Evolutionary conservation across 805 yeast genomes (phyloP).

Genomic region (Maudiozyma saulgeensis): DNA sequence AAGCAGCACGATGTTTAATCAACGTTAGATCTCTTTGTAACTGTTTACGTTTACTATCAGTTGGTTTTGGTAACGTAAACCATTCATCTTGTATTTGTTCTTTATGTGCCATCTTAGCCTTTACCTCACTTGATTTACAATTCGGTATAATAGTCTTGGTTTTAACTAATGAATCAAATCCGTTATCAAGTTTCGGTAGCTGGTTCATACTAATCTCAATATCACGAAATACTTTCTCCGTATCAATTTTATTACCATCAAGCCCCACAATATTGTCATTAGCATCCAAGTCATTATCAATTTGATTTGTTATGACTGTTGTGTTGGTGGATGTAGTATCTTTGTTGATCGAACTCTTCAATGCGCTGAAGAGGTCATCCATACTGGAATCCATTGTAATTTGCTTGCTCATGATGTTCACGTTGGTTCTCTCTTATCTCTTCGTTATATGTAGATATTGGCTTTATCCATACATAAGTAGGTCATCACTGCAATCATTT

Average conservation of each 20-base stretch:
- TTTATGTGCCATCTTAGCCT: slow-evolving; percentile 3
- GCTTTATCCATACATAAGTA: not conserved
- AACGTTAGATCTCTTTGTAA: slow-evolving; percentile 69
- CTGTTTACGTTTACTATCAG: slow-evolving; percentile 47
- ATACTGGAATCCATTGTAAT: not conserved
- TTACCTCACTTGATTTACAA: not conserved
- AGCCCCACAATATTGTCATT: slow-evolving; percentile 9
- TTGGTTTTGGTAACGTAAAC: slow-evolving; percentile 74
- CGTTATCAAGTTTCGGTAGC: slow-evolving; percentile 24
- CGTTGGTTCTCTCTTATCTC: no score
- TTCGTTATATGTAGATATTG: not conserved
- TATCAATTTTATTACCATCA: slow-evolving; percentile 11
- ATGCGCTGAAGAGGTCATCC: slow-evolving; percentile 13
- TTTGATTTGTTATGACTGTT: not conserved
- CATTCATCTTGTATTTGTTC: slow-evolving; percentile 41
- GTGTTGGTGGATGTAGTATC: not conserved
- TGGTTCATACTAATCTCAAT: slow-evolving; percentile 20
- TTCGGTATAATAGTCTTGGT: not conserved
- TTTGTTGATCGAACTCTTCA: slow-evolving; percentile 4
- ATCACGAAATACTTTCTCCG: slow-evolving; percentile 18
- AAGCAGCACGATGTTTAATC: slow-evolving; percentile 76
- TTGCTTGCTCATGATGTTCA: no score
- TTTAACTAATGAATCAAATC: slow-evolving; percentile 20
- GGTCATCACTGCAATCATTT: not conserved
- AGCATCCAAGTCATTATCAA: not conserved